Conservation (phyloP, 495 filamentous ascomycete species). For the Chaetomidium leptoderma region DNA sequence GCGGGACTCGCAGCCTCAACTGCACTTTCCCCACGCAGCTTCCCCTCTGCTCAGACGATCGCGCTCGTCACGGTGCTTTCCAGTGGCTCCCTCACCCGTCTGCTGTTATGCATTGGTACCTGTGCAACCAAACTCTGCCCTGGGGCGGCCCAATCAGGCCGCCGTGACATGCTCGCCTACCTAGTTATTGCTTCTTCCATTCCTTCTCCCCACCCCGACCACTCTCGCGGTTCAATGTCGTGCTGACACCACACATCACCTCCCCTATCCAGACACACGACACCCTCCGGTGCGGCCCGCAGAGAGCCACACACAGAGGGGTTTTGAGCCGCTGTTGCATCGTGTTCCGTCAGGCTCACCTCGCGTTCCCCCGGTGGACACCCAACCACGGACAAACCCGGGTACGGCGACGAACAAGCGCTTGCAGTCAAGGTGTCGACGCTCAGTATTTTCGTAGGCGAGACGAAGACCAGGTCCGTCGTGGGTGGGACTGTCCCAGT, state of each 20-base stretch:
- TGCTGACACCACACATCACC: constrained; percentile 12
- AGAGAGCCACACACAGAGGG: background rate
- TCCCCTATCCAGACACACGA: background rate
- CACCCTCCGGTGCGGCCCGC: constrained; percentile 7
- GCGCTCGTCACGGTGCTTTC: no score
- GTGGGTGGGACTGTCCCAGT: no score
- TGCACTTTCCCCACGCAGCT: constrained; percentile 13
- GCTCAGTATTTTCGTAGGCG: no score
- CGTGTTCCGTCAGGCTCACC: constrained; percentile 10
- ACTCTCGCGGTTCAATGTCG: constrained; percentile 2
- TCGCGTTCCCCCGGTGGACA: background rate
- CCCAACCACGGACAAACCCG: background rate
- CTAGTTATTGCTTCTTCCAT: constrained; percentile 23
- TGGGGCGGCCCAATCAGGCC: constrained; percentile 20
- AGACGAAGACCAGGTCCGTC: no score
- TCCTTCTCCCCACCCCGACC: constrained; percentile 10
- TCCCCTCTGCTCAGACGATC: constrained; percentile 9
- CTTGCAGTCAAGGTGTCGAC: no score
- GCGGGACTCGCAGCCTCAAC: background rate
- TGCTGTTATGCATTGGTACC: constrained; percentile 33
- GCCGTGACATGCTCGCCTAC: background rate
- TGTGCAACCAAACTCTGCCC: constrained; percentile 30
- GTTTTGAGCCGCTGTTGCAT: constrained; percentile 30
- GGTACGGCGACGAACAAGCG: no score
- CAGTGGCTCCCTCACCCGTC: constrained; percentile 23